phyloP scores from a whole-genome alignment of 257 asterid genomes.

The Capsicum pubescens region DNA sequence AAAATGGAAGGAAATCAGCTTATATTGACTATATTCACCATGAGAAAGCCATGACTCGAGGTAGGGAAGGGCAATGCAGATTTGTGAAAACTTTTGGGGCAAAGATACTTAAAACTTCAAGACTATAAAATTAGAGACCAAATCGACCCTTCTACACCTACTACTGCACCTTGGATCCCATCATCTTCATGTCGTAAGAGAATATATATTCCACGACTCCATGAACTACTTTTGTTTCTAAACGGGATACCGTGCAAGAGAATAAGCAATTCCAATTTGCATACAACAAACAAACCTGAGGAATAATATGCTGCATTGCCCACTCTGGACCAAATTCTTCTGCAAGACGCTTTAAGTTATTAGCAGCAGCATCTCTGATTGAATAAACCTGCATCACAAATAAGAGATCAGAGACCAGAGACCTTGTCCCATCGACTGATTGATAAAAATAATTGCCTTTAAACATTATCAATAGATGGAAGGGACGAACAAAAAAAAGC shows the following conservation, averaged over 20 bases:
- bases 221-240: neutral
- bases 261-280: neutral
- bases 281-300: conserved; percentile 53
- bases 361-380: conserved; percentile 67
- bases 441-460: neutral
- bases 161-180: neutral
- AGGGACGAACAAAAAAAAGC: neutral
- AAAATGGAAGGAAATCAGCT: neutral
- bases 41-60: neutral
- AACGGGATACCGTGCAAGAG: neutral
- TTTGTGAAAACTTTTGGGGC: neutral
- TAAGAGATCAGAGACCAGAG: neutral
- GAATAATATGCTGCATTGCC: conserved; percentile 71
- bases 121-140: neutral
- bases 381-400: conserved; percentile 52
- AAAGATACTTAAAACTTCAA: neutral
- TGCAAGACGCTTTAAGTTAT: conserved; percentile 60
- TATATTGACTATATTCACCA: neutral
- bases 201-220: neutral
- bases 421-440: neutral
- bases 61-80: neutral
- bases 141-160: neutral
- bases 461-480: neutral
- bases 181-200: conserved; percentile 8
- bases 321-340: conserved; percentile 70